These are phyloP conservation scores for Neospermospora avenae DNA, from an alignment of 2,329 filamentous ascomycete genomes.

Conservation along the genomic window DNA sequence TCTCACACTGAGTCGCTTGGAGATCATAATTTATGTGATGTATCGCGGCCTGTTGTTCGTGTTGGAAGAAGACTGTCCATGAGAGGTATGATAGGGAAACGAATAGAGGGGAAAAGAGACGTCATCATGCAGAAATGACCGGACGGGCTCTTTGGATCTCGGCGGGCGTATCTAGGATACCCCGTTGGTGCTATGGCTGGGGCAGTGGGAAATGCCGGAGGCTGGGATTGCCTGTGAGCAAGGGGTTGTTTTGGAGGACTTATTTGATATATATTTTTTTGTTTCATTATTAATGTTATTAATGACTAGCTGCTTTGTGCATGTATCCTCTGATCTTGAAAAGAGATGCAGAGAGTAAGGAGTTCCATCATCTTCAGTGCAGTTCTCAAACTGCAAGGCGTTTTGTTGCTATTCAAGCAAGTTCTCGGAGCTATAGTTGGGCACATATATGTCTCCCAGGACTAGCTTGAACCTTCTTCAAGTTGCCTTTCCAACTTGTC, in stretches of 20 bases:
- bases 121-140: neutral
- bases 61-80: too few relatives aligned
- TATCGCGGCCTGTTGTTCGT: too few relatives aligned
- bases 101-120: neutral
- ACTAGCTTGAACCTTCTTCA: neutral
- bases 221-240: neutral
- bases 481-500: conserved; percentile 1
- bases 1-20: neutral
- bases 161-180: neutral
- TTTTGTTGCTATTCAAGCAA: neutral
- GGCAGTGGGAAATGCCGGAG: neutral
- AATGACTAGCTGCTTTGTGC: too few relatives aligned
- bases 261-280: neutral
- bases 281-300: too few relatives aligned
- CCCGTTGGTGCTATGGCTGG: neutral
- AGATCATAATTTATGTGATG: neutral
- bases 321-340: too few relatives aligned
- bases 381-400: too few relatives aligned
- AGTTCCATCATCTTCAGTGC: too few relatives aligned
- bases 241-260: neutral
- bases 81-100: neutral
- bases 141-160: neutral
- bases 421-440: neutral
- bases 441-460: neutral
- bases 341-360: too few relatives aligned